Conservation (phyloP, 2,329 filamentous ascomycete species). For the Zalaria obscura region DNA sequence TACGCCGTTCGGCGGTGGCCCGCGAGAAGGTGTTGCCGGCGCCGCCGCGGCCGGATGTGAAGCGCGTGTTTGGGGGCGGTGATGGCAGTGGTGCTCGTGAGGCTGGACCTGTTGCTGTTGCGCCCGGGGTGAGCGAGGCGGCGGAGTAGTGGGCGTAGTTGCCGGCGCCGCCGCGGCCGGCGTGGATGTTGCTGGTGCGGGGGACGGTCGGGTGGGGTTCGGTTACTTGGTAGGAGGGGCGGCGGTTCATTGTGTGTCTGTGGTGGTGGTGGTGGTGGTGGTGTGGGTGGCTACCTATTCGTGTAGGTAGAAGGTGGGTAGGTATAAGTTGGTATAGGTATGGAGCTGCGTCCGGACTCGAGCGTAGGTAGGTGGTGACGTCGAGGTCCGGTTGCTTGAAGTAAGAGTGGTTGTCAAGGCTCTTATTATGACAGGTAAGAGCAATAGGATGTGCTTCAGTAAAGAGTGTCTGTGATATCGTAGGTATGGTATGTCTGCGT, state of each 20-base stretch:
- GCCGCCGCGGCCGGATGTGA: slow-evolving; percentile 43
- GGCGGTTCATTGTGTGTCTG: not conserved
- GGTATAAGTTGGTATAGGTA: no score
- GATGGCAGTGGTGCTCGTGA: slow-evolving; percentile 34
- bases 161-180: slow-evolving; percentile 44
- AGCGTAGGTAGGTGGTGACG: no score
- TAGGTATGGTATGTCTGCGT: no score
- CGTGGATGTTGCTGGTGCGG: slow-evolving; percentile 29
- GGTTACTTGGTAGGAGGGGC: slow-evolving; percentile 36
- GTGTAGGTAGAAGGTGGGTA: no score
- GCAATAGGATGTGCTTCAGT: no score
- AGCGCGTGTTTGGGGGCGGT: slow-evolving; percentile 35
- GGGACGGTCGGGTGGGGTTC: slow-evolving; percentile 48
- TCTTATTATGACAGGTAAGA: no score
- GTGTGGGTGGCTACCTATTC: no score
- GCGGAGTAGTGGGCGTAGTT: slow-evolving; percentile 42
- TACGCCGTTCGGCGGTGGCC: slow-evolving; percentile 39
- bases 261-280: slow-evolving; percentile 4
- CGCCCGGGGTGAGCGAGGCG: slow-evolving; percentile 36
- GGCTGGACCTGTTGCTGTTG: slow-evolving; percentile 30
- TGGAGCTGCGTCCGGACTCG: no score
- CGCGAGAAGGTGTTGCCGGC: slow-evolving; percentile 41
- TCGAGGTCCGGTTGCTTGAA: no score
- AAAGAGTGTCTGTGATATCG: no score
- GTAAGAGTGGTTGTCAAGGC: no score